Percentiles rank a stretch among this genome's conserved stretches.
These are phyloP conservation scores for Tylopilus plumbeoviolaceoides DNA, from an alignment of 768 basidiomycete genomes.

Conservation along the genomic window DNA sequence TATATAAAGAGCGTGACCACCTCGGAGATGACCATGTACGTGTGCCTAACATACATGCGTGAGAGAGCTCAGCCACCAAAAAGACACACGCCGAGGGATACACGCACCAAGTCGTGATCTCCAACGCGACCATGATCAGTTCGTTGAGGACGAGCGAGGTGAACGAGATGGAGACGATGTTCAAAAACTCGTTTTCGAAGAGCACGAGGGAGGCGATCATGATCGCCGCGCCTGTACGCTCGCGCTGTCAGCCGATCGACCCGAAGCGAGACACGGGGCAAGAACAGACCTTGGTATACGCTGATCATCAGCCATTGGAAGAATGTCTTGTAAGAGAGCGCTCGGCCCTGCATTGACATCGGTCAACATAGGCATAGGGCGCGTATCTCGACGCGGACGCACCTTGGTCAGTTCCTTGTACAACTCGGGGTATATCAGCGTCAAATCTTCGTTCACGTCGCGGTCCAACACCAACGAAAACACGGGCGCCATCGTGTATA, in stretches of 20 bases:
- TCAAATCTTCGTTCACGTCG: conserved; percentile 94
- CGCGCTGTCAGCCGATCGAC: not conserved
- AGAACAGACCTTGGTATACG: conserved; percentile 83
- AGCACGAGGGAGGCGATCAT: conserved; percentile 97
- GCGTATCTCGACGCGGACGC: not conserved
- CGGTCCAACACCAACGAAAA: conserved; percentile 95
- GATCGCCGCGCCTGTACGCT: conserved; percentile 77
- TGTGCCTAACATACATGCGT: conserved; percentile 54
- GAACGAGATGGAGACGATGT: conserved; percentile 98
- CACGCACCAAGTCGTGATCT: conserved; percentile 90
- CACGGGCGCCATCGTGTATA: conserved; percentile 98
- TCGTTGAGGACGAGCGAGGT: conserved; percentile 95
- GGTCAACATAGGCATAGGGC: no score
- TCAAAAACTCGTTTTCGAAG: conserved; percentile 96
- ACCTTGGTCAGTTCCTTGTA: conserved; percentile 99
- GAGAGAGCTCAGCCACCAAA: not conserved
- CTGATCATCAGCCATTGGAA: conserved; percentile 98
- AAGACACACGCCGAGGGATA: not conserved
- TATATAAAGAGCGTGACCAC: conserved; percentile 87
- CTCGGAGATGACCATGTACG: conserved; percentile 92
- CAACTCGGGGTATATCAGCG: conserved; percentile 92
- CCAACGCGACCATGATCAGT: conserved; percentile 97
- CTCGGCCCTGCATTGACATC: conserved; percentile 65
- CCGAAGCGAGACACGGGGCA: not conserved
- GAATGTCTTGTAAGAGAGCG: conserved; percentile 95